These are phyloP conservation scores for Xylaria digitata DNA, from an alignment of 2,329 filamentous ascomycete species.

Conservation along the genomic window DNA sequence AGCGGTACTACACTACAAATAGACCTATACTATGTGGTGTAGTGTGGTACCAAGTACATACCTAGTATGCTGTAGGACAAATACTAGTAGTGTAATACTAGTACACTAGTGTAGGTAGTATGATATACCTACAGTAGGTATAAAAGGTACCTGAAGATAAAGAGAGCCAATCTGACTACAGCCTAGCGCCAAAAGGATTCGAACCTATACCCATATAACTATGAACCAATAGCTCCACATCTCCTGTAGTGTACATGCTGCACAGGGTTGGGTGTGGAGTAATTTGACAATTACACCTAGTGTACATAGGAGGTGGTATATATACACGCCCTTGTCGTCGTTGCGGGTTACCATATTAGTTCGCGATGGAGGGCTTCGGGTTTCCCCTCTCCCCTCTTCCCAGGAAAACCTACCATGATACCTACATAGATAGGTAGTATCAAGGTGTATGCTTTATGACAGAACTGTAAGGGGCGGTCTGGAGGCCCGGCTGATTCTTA, in stretches of 20 bases:
- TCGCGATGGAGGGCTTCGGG: constrained; percentile 31
- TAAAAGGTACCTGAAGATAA: background rate
- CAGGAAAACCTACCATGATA: constrained; percentile 18
- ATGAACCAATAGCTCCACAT: constrained; percentile 15
- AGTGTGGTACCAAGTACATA: no score
- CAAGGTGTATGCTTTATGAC: constrained; percentile 5
- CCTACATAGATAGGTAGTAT: background rate
- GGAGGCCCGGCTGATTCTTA: background rate
- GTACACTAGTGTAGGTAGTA: background rate
- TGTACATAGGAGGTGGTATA: background rate
- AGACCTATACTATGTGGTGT: no score
- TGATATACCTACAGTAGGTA: background rate
- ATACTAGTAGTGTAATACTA: no score
- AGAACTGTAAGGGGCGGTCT: constrained; percentile 12
- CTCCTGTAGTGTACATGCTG: constrained; percentile 8
- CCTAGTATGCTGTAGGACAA: no score
- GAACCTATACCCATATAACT: constrained; percentile 1
- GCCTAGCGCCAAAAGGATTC: background rate
- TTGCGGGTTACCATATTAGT: constrained; percentile 38
- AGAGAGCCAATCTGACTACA: no score
- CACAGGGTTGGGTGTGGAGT: constrained; percentile 30
- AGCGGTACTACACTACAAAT: no score
- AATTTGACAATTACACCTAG: constrained; percentile 7
- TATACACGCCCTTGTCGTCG: constrained; percentile 5
- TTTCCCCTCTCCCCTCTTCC: constrained; percentile 30